A percentile compares a stretch with the other conserved stretches of the same genome.
Evolutionary conservation across 306 rosid genomes (phyloP).

Genomic region (Acacia acuminata): DNA sequence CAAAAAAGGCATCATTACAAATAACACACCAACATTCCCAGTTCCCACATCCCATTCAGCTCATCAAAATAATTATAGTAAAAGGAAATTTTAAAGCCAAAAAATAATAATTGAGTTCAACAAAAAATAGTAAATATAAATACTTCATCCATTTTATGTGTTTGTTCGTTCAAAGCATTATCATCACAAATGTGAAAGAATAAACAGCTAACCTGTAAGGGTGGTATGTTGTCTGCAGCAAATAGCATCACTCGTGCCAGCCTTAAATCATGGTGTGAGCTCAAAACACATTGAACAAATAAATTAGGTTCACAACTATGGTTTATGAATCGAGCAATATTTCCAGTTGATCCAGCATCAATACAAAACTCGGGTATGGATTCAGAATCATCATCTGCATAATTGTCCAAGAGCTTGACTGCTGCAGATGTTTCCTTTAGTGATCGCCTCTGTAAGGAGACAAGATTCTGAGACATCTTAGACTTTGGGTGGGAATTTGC

Average conservation of each 20-base stretch:
- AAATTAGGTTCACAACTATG: conserved; percentile 96
- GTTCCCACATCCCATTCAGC: background rate
- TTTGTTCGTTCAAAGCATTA: background rate
- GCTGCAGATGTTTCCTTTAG: conserved; percentile 45
- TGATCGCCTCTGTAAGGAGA: conserved; percentile 65
- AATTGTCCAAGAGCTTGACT: conserved; percentile 47
- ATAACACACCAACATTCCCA: background rate
- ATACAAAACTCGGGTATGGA: conserved; percentile 78
- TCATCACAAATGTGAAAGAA: background rate
- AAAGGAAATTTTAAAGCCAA: background rate
- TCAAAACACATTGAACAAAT: conserved; percentile 94
- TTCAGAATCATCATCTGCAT: conserved; percentile 62
- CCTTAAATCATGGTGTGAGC: conserved; percentile 76
- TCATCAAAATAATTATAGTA: background rate
- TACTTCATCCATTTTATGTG: background rate
- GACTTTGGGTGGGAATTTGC: background rate
- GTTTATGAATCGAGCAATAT: conserved; percentile 85
- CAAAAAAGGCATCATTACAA: background rate
- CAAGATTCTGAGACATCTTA: background rate
- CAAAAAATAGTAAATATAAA: background rate
- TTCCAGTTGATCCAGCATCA: conserved; percentile 88
- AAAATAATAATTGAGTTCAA: background rate
- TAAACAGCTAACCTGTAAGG: conserved; percentile 69
- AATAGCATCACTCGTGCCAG: conserved; percentile 87
- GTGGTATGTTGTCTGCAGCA: conserved; percentile 97